Base-by-base conservation (phyloP, 768 basidiomycete genomes). In the Suillus fuscotomentosus region DNA sequence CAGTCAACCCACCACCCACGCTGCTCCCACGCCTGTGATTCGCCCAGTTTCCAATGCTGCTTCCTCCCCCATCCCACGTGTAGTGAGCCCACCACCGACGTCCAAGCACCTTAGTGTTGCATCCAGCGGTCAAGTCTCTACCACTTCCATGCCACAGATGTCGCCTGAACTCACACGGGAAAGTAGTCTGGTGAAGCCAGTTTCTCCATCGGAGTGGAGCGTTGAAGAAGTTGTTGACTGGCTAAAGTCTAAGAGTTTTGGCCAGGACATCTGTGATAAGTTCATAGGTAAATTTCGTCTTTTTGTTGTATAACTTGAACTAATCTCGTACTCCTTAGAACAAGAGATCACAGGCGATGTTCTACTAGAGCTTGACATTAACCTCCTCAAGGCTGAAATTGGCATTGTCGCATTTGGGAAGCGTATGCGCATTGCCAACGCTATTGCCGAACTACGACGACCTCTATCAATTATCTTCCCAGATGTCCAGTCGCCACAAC, bases 271-370 rank as follows among this genome's bases (percentile, higher is more conserved):
- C 4, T 90, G 90, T 69, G 85, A 87, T 63, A 96, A 92, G 73
- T 98, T 99, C 72, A 87, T 83, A 48, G 95, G 94, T 94, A 69
- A 66, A 86, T 80, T 34, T 31, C n/a, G 31, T 41, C 41, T 36
- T 57, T 41, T 47, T 36, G 17, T 39, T n/a, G 15, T 9, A 17
- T 20, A 9, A 9, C 59, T 13, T 3, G 38, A 42, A 42, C 24
- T 48, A n/a, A 20, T 36, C 22, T 9, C 1, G 15, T 24, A 22
- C 39, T 50, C 47, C 22, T 48, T 73, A 95, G 97, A 99, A 78
- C 95, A 99, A 87, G 97, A 99, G 79, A 99, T 99, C 61, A 93
- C 95, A 0, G 97, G 97, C 22, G 97, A 99, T 70, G 93, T 99
- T 39, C 86, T 99, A 8, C 87, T 99, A 62, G 97, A 97, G 71